These are phyloP conservation scores for Sisymbrium irio DNA, from an alignment of 345 rosid species.

Conservation along the genomic window DNA sequence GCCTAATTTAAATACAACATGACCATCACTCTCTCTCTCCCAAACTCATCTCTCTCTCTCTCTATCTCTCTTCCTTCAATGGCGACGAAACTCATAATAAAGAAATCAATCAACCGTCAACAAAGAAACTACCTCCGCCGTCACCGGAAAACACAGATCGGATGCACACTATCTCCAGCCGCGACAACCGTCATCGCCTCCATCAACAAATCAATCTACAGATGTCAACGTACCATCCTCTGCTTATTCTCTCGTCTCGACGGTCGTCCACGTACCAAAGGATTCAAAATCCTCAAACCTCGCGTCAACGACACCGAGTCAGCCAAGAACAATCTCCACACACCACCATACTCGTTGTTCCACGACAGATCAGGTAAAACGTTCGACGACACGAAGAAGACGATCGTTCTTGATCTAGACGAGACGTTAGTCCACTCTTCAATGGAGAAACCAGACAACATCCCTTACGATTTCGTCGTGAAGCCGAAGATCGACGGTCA, in stretches of 20 bases:
- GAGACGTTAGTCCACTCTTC: conserved; percentile 86
- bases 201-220: conserved; percentile 58
- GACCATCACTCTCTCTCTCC: not conserved
- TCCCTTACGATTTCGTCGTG: conserved; percentile 59
- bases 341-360: not conserved
- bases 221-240: conserved; percentile 63
- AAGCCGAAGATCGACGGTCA: conserved; percentile 66
- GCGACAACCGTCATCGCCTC: conserved; percentile 51
- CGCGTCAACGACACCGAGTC: not conserved
- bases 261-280: conserved; percentile 36
- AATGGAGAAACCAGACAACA: conserved; percentile 60
- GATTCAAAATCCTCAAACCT: conserved; percentile 52
- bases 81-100: conserved; percentile 55
- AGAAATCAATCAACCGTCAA: conserved; percentile 47
- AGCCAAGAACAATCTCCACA: not conserved
- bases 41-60: not conserved
- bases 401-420: conserved; percentile 86
- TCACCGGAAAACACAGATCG: conserved; percentile 38
- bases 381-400: conserved; percentile 43
- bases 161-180: conserved; percentile 27
- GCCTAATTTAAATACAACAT: conserved; percentile 48
- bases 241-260: conserved; percentile 60
- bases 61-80: conserved; percentile 34
- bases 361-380: conserved; percentile 32
- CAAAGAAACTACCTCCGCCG: conserved; percentile 28